Conservation (phyloP, 2,329 filamentous ascomycete species). For the Alternaria panax region DNA sequence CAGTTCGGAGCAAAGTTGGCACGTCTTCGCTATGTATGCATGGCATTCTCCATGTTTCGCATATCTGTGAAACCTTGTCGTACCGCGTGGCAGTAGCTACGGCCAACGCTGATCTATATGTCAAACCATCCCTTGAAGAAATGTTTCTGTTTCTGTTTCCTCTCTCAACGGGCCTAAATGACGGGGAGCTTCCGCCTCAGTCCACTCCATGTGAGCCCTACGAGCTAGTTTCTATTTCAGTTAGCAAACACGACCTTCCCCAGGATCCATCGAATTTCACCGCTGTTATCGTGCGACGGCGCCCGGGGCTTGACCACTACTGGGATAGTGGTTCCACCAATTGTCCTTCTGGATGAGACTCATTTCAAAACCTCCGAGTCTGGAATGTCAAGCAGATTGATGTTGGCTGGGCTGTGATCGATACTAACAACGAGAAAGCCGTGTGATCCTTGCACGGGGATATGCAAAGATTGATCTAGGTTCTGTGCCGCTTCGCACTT, state of each 20-base stretch:
- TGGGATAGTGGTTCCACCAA: conserved; percentile 37
- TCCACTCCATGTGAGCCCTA: conserved; percentile 2
- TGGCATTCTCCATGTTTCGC: conserved; percentile 2
- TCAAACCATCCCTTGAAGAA: conserved; percentile 8
- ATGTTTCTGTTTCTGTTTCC: neutral
- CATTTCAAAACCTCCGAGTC: conserved; percentile 28
- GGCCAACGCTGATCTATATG: conserved; percentile 4
- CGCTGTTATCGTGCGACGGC: conserved; percentile 25
- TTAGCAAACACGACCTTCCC: conserved; percentile 30
- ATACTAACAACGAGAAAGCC: conserved; percentile 23
- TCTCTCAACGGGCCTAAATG: neutral
- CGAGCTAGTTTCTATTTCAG: conserved; percentile 16
- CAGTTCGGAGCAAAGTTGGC: neutral
- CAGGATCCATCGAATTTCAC: conserved; percentile 27
- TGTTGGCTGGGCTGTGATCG: conserved; percentile 21
- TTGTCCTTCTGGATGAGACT: conserved; percentile 26
- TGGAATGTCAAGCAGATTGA: conserved; percentile 27
- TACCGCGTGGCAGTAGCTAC: conserved; percentile 3
- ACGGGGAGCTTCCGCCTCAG: conserved; percentile 11
- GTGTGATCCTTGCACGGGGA: conserved; percentile 24
- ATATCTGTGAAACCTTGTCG: neutral
- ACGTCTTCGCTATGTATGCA: neutral
- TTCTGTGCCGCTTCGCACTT: conserved; percentile 15
- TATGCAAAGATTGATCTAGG: conserved; percentile 19
- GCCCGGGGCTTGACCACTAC: conserved; percentile 20